Base-by-base conservation (phyloP, 2,329 filamentous ascomycete species). In the Juglanconis oblonga region DNA sequence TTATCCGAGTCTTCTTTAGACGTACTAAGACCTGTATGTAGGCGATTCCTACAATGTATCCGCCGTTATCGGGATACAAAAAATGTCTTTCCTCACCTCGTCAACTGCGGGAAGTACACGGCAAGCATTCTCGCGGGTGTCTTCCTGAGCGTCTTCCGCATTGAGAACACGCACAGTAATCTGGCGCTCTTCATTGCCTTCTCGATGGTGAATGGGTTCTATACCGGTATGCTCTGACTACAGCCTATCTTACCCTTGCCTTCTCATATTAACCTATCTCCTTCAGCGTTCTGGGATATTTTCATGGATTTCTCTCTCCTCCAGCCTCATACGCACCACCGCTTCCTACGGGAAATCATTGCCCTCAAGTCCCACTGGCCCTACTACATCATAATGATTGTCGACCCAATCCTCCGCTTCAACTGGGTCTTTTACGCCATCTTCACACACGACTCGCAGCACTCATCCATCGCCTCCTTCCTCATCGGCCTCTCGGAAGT, bases 221-320 rank as follows among this genome's bases (percentile, higher is more conserved):
- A 97, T 73, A 88, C 84, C 67, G 92, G 87, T 88, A 77, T 77
- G 85, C 47, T 10, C 32, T 5, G 14, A 11, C 7, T 4, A 8
- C n/a, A 31, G n/a, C n/a, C n/a, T n/a, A 38, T 42, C 6, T 31
- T 5, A 24, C 2, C 3, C 52, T 59, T 24, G 63, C 59, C 48
- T n/a, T 11, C 33, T 11, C 48, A 11, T 17, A n/a, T 44, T 49
- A 14, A 52, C 38, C 13, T 6, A 9, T 17, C 5, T n/a, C 0
- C 8, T 4, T 57, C n/a, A 87, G 86, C 88, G 9, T 83, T 97
- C 47, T 99, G 95, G 95, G 95, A 99, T 71, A 77, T 99, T 1
- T 87, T 92, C 65, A 97, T 98, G 90, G 95, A 99, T 73, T 98
- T 95, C 82, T 95, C 90, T 61, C 81, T 97, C n/a, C 82, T 94